Conservation (phyloP, 2,329 filamentous ascomycete genomes). For the Fusarium palustre region DNA sequence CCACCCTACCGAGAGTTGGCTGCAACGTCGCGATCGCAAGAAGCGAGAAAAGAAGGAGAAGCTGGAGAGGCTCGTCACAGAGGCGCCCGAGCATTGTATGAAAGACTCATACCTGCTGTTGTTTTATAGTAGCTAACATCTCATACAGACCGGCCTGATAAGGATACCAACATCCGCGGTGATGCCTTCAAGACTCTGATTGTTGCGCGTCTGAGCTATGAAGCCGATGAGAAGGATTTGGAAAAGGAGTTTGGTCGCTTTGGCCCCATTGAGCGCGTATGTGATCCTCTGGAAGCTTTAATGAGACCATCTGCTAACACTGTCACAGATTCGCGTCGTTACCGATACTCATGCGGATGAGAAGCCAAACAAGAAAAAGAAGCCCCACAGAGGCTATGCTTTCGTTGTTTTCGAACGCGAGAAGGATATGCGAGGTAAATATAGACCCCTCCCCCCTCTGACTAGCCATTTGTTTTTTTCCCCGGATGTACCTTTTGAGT, state of each 20-base stretch:
- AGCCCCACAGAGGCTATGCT: slow-evolving; percentile 88
- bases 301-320: slow-evolving; percentile 30
- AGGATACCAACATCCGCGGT: slow-evolving; percentile 89
- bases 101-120: slow-evolving; percentile 3
- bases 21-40: slow-evolving; percentile 86
- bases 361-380: slow-evolving; percentile 81
- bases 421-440: slow-evolving; percentile 98
- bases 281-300: slow-evolving; percentile 44
- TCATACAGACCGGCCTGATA: slow-evolving; percentile 77
- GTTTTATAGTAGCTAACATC: slow-evolving; percentile 27
- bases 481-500: slow-evolving; percentile 49
- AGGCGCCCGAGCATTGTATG: slow-evolving; percentile 74
- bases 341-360: slow-evolving; percentile 77
- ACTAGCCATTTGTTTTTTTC: slow-evolving; percentile 42
- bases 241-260: slow-evolving; percentile 94
- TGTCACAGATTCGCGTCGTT: slow-evolving; percentile 82
- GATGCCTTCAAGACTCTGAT: slow-evolving; percentile 97
- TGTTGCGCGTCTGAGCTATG: slow-evolving; percentile 89
- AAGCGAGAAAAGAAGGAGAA: slow-evolving; percentile 81
- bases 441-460: slow-evolving; percentile 51
- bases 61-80: slow-evolving; percentile 71
- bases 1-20: slow-evolving; percentile 89
- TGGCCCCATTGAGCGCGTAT: slow-evolving; percentile 90
- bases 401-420: slow-evolving; percentile 98
- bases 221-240: slow-evolving; percentile 87